Evolutionary conservation across 2,329 filamentous ascomycete species (phyloP).

Genomic region (Colletotrichum sansevieriae): DNA sequence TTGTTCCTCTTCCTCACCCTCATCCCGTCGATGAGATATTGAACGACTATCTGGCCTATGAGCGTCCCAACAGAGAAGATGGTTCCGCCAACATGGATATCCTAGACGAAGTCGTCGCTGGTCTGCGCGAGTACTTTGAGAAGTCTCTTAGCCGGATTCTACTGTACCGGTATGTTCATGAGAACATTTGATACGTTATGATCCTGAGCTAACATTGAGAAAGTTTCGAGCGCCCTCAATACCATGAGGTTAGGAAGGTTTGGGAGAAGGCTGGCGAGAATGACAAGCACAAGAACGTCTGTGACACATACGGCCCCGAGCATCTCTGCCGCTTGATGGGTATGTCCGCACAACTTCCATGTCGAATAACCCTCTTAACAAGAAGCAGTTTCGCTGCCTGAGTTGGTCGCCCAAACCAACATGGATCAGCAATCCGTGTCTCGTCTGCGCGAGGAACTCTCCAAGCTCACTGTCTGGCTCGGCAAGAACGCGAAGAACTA

Average conservation of each 20-base stretch:
- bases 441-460: constrained; percentile 88
- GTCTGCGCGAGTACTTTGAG: constrained; percentile 94
- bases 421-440: constrained; percentile 95
- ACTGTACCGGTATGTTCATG: constrained; percentile 74
- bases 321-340: constrained; percentile 91
- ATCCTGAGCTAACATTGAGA: constrained; percentile 2
- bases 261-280: constrained; percentile 74
- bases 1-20: constrained; percentile 85
- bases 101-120: constrained; percentile 88
- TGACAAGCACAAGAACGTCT: constrained; percentile 76
- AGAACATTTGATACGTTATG: neutral
- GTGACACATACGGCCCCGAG: constrained; percentile 92
- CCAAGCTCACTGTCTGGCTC: constrained; percentile 88
- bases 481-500: constrained; percentile 81
- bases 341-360: constrained; percentile 58
- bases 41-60: constrained; percentile 81
- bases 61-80: constrained; percentile 73
- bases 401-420: constrained; percentile 96
- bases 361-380: constrained; percentile 30
- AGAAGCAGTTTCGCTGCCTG: constrained; percentile 84
- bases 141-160: constrained; percentile 88
- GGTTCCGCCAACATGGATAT: constrained; percentile 84
- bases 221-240: constrained; percentile 92
- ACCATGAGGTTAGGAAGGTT: constrained; percentile 79
- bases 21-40: constrained; percentile 83